Base-by-base conservation (phyloP, 495 filamentous ascomycete species). In the Podospora fimiseda region DNA sequence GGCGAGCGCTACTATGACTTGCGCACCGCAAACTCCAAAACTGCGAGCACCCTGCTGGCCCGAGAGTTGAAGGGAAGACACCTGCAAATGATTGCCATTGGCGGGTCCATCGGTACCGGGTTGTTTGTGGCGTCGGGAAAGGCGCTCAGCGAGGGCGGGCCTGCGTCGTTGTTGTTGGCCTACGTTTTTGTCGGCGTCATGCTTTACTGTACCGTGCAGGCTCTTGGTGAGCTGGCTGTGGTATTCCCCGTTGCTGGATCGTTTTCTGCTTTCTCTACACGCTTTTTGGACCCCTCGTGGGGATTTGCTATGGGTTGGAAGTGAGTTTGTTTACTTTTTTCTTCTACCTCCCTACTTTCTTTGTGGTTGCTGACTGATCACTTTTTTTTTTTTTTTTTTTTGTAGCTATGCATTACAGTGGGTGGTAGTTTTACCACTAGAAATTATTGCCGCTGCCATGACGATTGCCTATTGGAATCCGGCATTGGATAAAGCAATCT, bases 221-320 rank as follows among this genome's bases (percentile, higher is more conserved):
- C 90, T 2, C 76, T 97, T 42, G 92, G 92, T 55, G 92, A 97
- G 70, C 80, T 97, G 77, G 89, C 92, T 13, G 92, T 96, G 62
- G 58, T 89, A 20, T 95, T 92, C 62, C 92, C 92, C 3, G 86
- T 96, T 20, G 88, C 93, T 23, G 92, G 92, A 51, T 95, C 89
- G 7, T 97, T 96, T 66, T 85, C 90, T 20, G 85, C 88, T 19
- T 96, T 88, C 68, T 95, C 90, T 33, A 95, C 89, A 39, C 80
- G 92, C 23, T 97, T 96, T 68, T 60, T 96, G 20, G 91, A 96
- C 60, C 92, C 92, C 7, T 87, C 88, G 9, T 96, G 92, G 93
- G 93, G 93, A 3, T 97, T 96, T 65, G 92, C 93, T 37, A 95
- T 96, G 89, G 93, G 93, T 22, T 96, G 91, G 92, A 95, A 96